These are phyloP conservation scores for Yueomyces sp. DNA, from an alignment of 805 yeast genomes.

Conservation along the genomic window DNA sequence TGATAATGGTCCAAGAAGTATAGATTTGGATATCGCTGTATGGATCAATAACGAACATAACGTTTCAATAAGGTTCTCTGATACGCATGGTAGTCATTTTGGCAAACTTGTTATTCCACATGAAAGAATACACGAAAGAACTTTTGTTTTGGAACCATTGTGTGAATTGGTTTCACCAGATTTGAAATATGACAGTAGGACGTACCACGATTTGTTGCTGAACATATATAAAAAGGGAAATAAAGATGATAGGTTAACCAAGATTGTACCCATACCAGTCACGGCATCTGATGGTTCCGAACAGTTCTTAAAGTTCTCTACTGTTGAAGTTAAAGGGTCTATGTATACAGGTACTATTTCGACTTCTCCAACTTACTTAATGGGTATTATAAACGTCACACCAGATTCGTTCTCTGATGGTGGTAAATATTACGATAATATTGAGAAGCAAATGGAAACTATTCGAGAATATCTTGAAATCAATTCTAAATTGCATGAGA, in stretches of 20 bases:
- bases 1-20: conserved; percentile 85
- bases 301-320: conserved; percentile 15
- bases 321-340: conserved; percentile 32
- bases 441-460: conserved; percentile 30
- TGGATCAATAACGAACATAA: conserved; percentile 28
- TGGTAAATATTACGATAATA: conserved; percentile 28
- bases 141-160: conserved; percentile 82
- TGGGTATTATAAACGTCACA: conserved; percentile 84
- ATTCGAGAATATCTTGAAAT: conserved; percentile 37
- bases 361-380: conserved; percentile 39
- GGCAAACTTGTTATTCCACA: conserved; percentile 61
- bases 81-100: conserved; percentile 6
- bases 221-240: conserved; percentile 37
- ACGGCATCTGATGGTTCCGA: conserved; percentile 2
- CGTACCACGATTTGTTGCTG: conserved; percentile 52
- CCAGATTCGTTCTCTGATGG: conserved; percentile 97
- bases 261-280: conserved; percentile 32
- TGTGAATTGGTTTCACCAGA: conserved; percentile 59
- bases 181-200: conserved; percentile 65
- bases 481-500: conserved; percentile 37
- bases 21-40: conserved; percentile 78
- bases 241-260: conserved; percentile 37
- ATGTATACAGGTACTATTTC: conserved; percentile 26
- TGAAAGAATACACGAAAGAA: conserved; percentile 72
- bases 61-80: conserved; percentile 37